These are phyloP conservation scores for Phialophora chinensis DNA, from an alignment of 2,329 filamentous ascomycete genomes.

Conservation along the genomic window DNA sequence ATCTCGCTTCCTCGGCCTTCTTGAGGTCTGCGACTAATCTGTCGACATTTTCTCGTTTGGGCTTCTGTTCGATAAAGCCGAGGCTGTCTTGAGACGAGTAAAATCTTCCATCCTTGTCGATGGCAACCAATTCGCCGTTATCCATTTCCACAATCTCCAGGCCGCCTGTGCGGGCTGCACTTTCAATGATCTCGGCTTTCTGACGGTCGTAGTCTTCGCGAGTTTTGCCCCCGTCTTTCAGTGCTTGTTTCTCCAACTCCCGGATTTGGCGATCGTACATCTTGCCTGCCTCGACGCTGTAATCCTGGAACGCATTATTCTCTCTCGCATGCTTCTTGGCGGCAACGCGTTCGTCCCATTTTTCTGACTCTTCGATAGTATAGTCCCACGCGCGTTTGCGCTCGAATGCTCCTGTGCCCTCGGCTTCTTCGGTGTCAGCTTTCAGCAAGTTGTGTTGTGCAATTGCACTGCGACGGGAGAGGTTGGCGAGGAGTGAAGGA, in stretches of 20 bases:
- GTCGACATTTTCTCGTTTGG: conserved; percentile 85
- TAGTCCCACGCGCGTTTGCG: conserved; percentile 98
- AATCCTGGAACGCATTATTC: conserved; percentile 88
- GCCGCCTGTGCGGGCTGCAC: conserved; percentile 80
- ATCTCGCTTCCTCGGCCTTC: conserved; percentile 82
- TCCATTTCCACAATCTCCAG: conserved; percentile 96
- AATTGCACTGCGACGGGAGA: conserved; percentile 85
- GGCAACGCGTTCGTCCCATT: conserved; percentile 87
- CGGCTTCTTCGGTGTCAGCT: conserved; percentile 85
- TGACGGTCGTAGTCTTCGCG: conserved; percentile 77
- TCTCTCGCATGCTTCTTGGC: conserved; percentile 83
- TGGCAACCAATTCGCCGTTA: conserved; percentile 88
- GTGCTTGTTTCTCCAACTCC: conserved; percentile 67
- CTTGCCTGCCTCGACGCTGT: conserved; percentile 84
- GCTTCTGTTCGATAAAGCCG: conserved; percentile 81
- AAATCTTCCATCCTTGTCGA: conserved; percentile 89
- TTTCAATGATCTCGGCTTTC: conserved; percentile 77
- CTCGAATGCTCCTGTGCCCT: conserved; percentile 70
- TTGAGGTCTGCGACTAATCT: conserved; percentile 82
- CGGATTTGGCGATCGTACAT: conserved; percentile 90
- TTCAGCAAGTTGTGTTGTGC: conserved; percentile 93
- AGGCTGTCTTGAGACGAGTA: conserved; percentile 87
- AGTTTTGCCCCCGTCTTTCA: conserved; percentile 49
- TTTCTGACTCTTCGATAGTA: conserved; percentile 92
- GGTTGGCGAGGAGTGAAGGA: conserved; percentile 73